These are phyloP conservation scores for Holtermanniella nyarrowii DNA, from an alignment of 768 basidiomycete genomes.

Conservation along the genomic window DNA sequence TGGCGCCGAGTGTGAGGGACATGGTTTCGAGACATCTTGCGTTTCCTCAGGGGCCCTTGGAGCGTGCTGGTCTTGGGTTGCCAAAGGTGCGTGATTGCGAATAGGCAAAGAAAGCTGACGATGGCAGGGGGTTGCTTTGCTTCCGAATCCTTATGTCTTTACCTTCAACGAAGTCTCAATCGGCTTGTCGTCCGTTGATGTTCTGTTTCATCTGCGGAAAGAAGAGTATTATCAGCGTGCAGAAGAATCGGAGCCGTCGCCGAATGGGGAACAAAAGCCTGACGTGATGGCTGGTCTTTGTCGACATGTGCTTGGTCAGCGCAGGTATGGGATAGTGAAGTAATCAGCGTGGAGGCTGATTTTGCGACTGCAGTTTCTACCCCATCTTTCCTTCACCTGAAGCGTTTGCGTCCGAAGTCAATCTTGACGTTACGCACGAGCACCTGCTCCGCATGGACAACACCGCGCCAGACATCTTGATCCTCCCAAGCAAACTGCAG, in stretches of 20 bases:
- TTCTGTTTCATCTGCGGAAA: conserved; percentile 75
- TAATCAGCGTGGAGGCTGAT: neutral
- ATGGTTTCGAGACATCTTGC: conserved; percentile 66
- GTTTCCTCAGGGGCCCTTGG: conserved; percentile 61
- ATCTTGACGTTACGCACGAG: conserved; percentile 78
- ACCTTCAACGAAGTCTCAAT: conserved; percentile 74
- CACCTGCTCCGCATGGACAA: conserved; percentile 47
- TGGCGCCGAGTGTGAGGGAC: conserved; percentile 77
- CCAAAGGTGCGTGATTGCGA: conserved; percentile 37
- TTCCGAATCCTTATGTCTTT: conserved; percentile 82
- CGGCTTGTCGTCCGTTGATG: conserved; percentile 71
- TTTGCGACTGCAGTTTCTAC: conserved; percentile 59
- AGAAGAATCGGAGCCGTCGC: conserved; percentile 50
- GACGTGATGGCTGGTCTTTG: conserved; percentile 72
- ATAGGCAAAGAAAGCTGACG: neutral
- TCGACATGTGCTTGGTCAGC: conserved; percentile 72
- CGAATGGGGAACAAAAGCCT: conserved; percentile 27
- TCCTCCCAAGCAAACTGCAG: conserved; percentile 78
- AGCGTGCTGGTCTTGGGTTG: conserved; percentile 35
- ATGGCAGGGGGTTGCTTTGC: conserved; percentile 58
- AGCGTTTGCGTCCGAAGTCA: conserved; percentile 66
- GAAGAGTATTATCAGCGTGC: conserved; percentile 67
- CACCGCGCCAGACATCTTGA: conserved; percentile 67
- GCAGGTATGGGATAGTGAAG: conserved; percentile 50
- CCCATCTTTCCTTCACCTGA: conserved; percentile 81